A percentile compares a stretch with the other conserved stretches of the same genome.
These are phyloP conservation scores for Acanthamoeba quina DNA, from an alignment of 208 protist species.

Conservation along the genomic window DNA sequence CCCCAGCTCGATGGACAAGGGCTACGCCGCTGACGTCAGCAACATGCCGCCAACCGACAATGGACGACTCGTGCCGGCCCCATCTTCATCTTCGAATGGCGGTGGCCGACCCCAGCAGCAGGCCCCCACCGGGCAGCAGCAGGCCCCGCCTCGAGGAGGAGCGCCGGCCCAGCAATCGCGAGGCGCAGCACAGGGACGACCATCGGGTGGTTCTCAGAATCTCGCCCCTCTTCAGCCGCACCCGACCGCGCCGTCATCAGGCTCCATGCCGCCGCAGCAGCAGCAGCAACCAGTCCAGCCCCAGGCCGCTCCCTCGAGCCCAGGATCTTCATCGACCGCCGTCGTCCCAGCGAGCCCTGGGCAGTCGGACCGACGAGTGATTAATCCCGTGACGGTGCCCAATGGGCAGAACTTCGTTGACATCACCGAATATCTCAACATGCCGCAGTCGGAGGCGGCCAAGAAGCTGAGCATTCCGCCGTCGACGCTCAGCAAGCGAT, in stretches of 20 bases:
- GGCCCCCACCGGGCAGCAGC: background rate
- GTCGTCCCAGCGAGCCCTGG: conserved; percentile 28
- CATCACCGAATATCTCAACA: conserved; percentile 83
- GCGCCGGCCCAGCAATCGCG: conserved; percentile 5
- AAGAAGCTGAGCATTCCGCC: conserved; percentile 83
- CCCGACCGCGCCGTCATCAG: background rate
- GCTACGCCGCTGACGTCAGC: background rate
- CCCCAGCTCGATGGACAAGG: background rate
- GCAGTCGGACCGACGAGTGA: conserved; percentile 48
- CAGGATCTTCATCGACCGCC: background rate
- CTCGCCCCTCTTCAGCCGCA: background rate
- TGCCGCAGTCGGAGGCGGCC: conserved; percentile 82
- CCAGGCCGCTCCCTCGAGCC: background rate
- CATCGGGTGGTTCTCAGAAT: background rate
- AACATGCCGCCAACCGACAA: background rate
- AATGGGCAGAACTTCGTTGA: conserved; percentile 80
- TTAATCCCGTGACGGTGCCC: conserved; percentile 68
- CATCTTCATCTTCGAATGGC: background rate
- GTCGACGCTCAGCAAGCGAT: conserved; percentile 84
- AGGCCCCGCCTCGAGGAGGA: background rate
- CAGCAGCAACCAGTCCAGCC: background rate
- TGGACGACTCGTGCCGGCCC: background rate
- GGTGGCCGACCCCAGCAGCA: background rate
- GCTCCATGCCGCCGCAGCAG: background rate
- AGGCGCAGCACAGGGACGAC: background rate